Evolutionary conservation across 495 filamentous ascomycete species (phyloP), one percentile per base, ranked within the genome.

Genomic region (Neurospora hispaniola): DNA sequence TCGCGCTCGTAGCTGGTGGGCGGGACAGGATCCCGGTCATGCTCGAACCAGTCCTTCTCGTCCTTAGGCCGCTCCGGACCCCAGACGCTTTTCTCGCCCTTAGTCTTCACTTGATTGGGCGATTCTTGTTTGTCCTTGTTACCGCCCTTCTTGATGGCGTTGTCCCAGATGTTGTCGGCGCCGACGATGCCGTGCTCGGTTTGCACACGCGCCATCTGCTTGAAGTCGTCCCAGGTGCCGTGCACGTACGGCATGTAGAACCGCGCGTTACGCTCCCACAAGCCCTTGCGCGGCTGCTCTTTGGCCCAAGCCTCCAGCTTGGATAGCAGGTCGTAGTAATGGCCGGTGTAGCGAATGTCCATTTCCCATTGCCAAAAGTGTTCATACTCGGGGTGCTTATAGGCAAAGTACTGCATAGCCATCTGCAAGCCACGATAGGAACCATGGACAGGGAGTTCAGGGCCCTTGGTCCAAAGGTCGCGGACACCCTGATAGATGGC

Each of bases 311-410:
- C 81, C 54, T 85, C 84, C 46, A 96, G 82, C 77, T 90, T 90
- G 76, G 90, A 86, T 78, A 98, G 92, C 35, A 98, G 84, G 75
- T 97, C 91, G 80, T 97, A 96, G 86, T 91, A 97, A 81, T 99
- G 94, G n/a, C 96, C 96, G 0, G 92, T 97, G 80, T 97, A 97
- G 4, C 96, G 90, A 43, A 93, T 89, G 78, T 99, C 96, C 91
- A 98, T 97, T 82, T 99, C 96, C 94, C 94, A 98, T 77, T 99
- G 94, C 96, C 96, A 99, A 82, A 95, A 92, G 81, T 90, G 93
- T 72, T 98, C 96, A 78, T 96, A 99, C 78, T 98, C 94, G 0
- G 93, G 92, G 79, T 99, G 96, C 48, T 89, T 87, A 75, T 93
- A 89, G 18, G 95, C 91, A 77, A 97, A 99, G 80, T 92, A 91